A percentile compares a stretch with the other conserved stretches of the same genome.
Conservation (phyloP, 1,284 basidiomycete species). For the Pascua guehoae region DNA sequence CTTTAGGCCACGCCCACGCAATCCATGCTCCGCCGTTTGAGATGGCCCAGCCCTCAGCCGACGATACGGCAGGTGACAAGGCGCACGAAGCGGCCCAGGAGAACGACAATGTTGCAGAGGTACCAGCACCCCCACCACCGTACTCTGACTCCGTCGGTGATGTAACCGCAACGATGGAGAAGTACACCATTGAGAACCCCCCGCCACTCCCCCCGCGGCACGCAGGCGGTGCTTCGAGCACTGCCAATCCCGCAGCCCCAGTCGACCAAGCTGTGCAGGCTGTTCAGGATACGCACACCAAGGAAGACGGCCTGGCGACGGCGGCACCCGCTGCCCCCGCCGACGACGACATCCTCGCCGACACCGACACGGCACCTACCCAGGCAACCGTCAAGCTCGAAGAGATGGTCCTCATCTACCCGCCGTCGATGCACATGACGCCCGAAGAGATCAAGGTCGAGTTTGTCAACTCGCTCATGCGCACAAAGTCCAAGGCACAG, state of each 20-base stretch:
- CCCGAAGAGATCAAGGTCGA: constrained; percentile 15
- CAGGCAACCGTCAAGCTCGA: constrained; percentile 18
- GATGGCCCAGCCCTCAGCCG: too few species aligned
- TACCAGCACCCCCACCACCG: neutral
- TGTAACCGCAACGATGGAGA: neutral
- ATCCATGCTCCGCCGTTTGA: too few species aligned
- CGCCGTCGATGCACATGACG: constrained; percentile 10
- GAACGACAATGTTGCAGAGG: neutral
- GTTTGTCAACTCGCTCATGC: constrained; percentile 19
- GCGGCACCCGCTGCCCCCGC: neutral
- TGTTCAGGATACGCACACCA: too few species aligned
- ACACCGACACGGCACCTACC: constrained; percentile 1
- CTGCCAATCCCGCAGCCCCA: too few species aligned
- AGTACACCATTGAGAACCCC: neutral
- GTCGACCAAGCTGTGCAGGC: too few species aligned
- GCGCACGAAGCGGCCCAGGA: neutral
- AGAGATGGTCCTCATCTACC: constrained; percentile 23
- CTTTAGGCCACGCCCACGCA: too few species aligned
- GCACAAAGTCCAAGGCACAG: constrained; percentile 22
- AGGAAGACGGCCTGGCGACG: too few species aligned
- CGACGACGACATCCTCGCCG: neutral
- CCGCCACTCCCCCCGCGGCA: neutral
- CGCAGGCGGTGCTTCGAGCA: neutral
- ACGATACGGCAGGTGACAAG: neutral
- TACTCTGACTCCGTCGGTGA: neutral